Base-by-base conservation (phyloP, 805 yeast species). In the Kodamaea restingae region DNA sequence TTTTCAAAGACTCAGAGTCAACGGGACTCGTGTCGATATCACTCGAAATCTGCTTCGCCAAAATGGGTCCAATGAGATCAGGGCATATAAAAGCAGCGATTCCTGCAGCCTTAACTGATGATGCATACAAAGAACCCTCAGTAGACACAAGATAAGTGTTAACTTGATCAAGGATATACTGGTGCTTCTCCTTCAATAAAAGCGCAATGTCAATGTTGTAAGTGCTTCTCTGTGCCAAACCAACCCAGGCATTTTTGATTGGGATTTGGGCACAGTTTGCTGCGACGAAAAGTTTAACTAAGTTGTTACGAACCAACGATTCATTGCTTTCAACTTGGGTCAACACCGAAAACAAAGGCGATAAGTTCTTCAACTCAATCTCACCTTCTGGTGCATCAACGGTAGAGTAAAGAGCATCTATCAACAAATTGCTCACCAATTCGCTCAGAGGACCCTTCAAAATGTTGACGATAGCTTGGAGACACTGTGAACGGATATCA, bases 231-330 rank as follows among this genome's bases (percentile, higher is more conserved):
- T 81, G 75, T 26, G 80, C 80, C 30, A 88, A 60, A 0, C 84
- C 84, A 24, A 88, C 83, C 98, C 98, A 91, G 1, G 83, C 81
- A 43, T 74, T 60, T 62, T 55, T 67, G 62, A 45, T 58, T 41
- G 32, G 59, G 46, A 63, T 45, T 4, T 35, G 38, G 7, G 47
- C 26, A 39, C 58, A 58, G 46, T 62, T 60, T 2, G 71, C 58
- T 4, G 56, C 48, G 7, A 61, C 49, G 25, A 63, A 40, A 17
- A 65, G 47, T 21, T 49, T 44, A 15, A 36, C 33, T 31, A 63
- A 52, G 42, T 55, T 55, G 7, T 40, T 32, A 15, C 43, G 38
- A 1, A 49, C 54, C 14, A 48, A 32, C 7, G 30, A 35, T 17
- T 43, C 39, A 40, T 53, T 48, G 12, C 42, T 36, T 7, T 45